These are phyloP conservation scores for Eucalyptus erythrocorys DNA, from an alignment of 345 rosid species.

Conservation along the genomic window DNA sequence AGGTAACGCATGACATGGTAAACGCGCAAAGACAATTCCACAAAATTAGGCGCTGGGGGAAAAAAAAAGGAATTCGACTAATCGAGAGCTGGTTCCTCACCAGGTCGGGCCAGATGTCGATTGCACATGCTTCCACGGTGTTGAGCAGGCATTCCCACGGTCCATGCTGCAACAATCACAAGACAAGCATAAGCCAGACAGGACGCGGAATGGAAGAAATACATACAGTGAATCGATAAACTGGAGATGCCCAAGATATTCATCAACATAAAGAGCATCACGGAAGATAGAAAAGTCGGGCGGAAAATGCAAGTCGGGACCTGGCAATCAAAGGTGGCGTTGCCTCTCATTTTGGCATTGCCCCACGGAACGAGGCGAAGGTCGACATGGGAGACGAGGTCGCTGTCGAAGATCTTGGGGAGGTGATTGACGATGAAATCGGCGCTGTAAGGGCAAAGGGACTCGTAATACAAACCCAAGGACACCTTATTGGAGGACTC, in stretches of 20 bases:
- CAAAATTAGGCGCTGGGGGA: accelerated
- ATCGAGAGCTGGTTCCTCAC: constrained; percentile 6
- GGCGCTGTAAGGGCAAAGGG: constrained; percentile 75
- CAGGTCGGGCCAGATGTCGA: constrained; percentile 63
- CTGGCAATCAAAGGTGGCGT: constrained; percentile 65
- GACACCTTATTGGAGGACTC: constrained; percentile 37
- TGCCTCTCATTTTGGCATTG: constrained; percentile 42
- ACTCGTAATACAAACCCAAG: constrained; percentile 57
- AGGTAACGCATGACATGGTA: not conserved
- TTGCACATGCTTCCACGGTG: constrained; percentile 86
- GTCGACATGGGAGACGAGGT: constrained; percentile 58
- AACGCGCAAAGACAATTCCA: not conserved
- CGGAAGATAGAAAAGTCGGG: accelerated
- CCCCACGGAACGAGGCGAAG: constrained; percentile 81
- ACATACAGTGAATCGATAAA: not conserved
- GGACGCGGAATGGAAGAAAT: not conserved
- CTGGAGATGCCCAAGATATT: not conserved
- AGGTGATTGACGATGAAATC: constrained; percentile 52
- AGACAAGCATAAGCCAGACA: not conserved
- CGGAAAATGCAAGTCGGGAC: not conserved
- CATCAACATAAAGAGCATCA: not conserved
- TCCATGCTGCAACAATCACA: constrained; percentile 59
- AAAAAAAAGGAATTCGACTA: not conserved
- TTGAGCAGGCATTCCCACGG: constrained; percentile 69
- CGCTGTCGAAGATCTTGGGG: constrained; percentile 31